These are phyloP conservation scores for Sicyos edulis DNA, from an alignment of 306 rosid species.

Conservation along the genomic window DNA sequence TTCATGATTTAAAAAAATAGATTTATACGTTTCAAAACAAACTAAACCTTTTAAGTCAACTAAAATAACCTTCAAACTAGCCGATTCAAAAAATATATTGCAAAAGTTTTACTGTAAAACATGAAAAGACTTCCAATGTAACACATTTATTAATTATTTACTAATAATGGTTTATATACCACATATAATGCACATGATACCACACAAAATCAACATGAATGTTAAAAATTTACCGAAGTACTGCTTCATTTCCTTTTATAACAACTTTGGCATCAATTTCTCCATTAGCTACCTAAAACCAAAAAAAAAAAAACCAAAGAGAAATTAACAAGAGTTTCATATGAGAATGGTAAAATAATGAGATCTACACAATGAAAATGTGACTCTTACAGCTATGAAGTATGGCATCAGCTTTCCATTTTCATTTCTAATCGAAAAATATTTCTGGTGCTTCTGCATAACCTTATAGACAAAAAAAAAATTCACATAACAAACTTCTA, in stretches of 20 bases:
- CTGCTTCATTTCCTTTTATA: constrained; percentile 94
- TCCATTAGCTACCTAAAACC: constrained; percentile 82
- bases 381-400: constrained; percentile 75
- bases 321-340: background rate
- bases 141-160: constrained; percentile 1
- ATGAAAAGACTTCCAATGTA: too few species aligned
- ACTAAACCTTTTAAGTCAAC: background rate
- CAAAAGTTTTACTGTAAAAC: background rate
- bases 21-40: too few species aligned
- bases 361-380: constrained; percentile 5
- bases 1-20: too few species aligned
- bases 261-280: constrained; percentile 60
- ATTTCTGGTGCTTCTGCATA: constrained; percentile 97
- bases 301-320: background rate
- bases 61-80: too few species aligned
- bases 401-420: constrained; percentile 65
- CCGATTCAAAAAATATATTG: too few species aligned
- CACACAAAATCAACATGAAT: background rate
- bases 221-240: constrained; percentile 49
- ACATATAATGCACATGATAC: background rate
- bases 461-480: constrained; percentile 44
- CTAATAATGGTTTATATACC: background rate
- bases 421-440: constrained; percentile 61
- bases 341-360: background rate
- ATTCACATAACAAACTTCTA: too few species aligned